phyloP scores from a whole-genome alignment of 768 basidiomycete species.

The Mycena maculata region DNA sequence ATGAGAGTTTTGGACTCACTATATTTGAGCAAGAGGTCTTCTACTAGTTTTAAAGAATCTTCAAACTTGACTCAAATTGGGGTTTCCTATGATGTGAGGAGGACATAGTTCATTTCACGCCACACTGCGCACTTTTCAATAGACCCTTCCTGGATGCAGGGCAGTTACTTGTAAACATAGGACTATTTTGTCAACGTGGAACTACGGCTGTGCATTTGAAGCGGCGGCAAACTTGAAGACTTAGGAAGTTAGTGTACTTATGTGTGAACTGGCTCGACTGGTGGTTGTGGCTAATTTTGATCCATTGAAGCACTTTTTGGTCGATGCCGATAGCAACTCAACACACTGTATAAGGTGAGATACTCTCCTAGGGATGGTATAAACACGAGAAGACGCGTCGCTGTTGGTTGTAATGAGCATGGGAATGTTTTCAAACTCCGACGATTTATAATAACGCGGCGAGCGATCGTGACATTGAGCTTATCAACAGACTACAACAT shows the following conservation, averaged over 20 bases:
- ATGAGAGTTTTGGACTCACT: too few relatives aligned
- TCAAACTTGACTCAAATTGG: too few relatives aligned
- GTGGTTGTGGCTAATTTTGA: neutral
- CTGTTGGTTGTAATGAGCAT: conserved; percentile 4
- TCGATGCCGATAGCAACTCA: neutral
- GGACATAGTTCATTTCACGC: too few relatives aligned
- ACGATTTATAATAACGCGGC: neutral
- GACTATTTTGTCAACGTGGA: too few relatives aligned
- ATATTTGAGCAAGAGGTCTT: too few relatives aligned
- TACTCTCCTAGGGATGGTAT: neutral
- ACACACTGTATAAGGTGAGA: neutral
- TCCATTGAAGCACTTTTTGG: neutral
- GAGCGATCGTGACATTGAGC: neutral
- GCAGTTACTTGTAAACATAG: too few relatives aligned
- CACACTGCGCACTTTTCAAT: too few relatives aligned
- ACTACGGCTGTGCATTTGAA: neutral
- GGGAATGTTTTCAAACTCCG: conserved; percentile 17
- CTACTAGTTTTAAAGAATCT: too few relatives aligned
- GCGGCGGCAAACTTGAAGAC: neutral
- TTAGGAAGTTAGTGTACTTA: neutral
- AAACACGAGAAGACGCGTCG: conserved; percentile 17
- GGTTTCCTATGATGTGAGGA: too few relatives aligned
- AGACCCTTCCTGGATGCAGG: too few relatives aligned
- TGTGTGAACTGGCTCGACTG: neutral
- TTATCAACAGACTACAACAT: neutral